A percentile compares a stretch with the other conserved stretches of the same genome.
These are phyloP conservation scores for Phytophthora sp. DNA, from an alignment of 352 stramenopile genomes.

Conservation along the genomic window DNA sequence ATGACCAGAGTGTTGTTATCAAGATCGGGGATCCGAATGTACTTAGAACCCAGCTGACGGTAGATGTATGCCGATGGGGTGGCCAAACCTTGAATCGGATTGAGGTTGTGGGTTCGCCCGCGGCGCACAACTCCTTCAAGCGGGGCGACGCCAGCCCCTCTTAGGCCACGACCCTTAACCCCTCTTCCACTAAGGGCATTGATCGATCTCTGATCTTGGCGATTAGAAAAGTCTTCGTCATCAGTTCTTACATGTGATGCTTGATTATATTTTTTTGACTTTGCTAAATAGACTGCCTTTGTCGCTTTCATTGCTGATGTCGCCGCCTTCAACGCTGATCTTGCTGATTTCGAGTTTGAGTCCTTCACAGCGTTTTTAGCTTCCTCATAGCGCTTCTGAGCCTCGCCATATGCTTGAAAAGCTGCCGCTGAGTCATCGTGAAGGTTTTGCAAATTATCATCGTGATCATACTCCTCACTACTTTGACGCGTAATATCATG, in stretches of 20 bases:
- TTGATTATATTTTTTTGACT: too few species aligned
- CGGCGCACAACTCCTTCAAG: constrained; percentile 6
- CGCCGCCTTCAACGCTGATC: not conserved
- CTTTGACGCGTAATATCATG: too few species aligned
- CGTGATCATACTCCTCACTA: not conserved
- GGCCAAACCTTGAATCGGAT: constrained; percentile 15
- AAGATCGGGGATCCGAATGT: constrained; percentile 7
- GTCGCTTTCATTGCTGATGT: too few species aligned
- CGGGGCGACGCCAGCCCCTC: not conserved
- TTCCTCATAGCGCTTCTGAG: not conserved
- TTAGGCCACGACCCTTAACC: not conserved
- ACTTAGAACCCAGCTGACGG: constrained; percentile 4
- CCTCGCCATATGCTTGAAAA: not conserved
- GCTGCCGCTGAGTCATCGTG: not conserved
- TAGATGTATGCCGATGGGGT: constrained; percentile 12
- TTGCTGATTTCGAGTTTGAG: not conserved
- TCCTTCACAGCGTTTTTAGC: not conserved
- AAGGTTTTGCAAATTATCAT: not conserved
- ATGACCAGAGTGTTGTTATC: constrained; percentile 4
- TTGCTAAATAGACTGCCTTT: too few species aligned
- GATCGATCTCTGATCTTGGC: too few species aligned
- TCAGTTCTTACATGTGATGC: too few species aligned
- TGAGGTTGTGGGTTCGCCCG: constrained; percentile 16
- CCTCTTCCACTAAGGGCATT: not conserved
- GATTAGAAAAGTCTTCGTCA: too few species aligned